These are phyloP conservation scores for Metrosideros polymorpha DNA, from an alignment of 441 rosid species.

Conservation along the genomic window DNA sequence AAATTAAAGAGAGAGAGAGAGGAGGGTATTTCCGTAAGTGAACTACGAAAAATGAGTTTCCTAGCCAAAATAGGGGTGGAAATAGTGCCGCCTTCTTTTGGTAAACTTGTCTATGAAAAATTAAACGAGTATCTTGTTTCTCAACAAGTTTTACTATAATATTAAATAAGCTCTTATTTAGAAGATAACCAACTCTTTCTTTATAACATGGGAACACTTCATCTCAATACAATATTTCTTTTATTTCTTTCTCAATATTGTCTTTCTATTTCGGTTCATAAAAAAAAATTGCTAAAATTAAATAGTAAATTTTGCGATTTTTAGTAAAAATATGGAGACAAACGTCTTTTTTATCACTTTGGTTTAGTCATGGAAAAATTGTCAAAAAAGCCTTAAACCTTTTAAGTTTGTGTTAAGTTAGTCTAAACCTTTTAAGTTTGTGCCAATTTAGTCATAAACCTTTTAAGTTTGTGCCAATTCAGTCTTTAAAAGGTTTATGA, in stretches of 20 bases:
- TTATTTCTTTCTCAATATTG: background rate
- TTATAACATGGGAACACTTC: background rate
- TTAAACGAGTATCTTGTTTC: background rate
- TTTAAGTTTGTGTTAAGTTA: too few relatives aligned
- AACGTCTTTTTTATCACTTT: background rate
- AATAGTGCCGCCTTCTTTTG: too few relatives aligned
- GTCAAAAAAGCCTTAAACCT: too few relatives aligned
- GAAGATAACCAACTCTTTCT: background rate
- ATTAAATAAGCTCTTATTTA: background rate
- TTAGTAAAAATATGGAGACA: background rate
- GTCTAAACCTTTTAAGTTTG: too few relatives aligned
- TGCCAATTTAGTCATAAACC: too few relatives aligned
- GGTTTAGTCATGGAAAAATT: too few relatives aligned
- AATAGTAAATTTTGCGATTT: background rate
- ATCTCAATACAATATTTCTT: background rate
- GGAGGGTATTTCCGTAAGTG: too few relatives aligned
- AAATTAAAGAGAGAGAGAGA: too few relatives aligned
- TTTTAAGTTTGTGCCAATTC: too few relatives aligned
- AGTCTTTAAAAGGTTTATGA: too few relatives aligned
- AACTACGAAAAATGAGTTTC: too few relatives aligned
- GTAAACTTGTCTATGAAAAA: background rate
- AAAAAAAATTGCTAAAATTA: background rate
- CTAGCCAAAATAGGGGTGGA: too few relatives aligned
- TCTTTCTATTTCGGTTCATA: background rate
- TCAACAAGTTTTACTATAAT: background rate